A percentile compares a stretch with the other conserved stretches of the same genome.
Conservation (phyloP, 768 basidiomycete genomes). For the Steccherinum ochraceum region DNA sequence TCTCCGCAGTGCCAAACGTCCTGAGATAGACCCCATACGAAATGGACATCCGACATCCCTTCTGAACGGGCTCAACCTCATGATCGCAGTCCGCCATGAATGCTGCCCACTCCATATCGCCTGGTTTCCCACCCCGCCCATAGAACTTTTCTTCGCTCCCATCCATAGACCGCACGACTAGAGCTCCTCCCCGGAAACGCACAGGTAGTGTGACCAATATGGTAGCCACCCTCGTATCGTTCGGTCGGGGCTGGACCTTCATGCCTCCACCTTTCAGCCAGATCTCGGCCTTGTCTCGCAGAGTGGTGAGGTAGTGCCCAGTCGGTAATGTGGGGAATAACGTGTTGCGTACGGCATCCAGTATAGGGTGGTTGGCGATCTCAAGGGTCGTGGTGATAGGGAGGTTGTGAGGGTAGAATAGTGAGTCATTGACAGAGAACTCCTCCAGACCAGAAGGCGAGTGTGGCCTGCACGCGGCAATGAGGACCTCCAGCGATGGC, state of each 20-base stretch:
- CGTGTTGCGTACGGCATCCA: constrained; percentile 65
- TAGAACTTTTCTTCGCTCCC: constrained; percentile 57
- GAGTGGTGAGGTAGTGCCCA: constrained; percentile 64
- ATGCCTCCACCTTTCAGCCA: constrained; percentile 54
- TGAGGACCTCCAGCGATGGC: constrained; percentile 71
- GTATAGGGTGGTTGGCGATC: constrained; percentile 74
- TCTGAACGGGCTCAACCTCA: constrained; percentile 64
- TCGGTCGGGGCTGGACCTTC: constrained; percentile 47
- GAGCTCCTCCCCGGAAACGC: constrained; percentile 62
- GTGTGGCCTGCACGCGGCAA: constrained; percentile 67
- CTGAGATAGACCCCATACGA: constrained; percentile 68
- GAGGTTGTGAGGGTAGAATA: constrained; percentile 67
- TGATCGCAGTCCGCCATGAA: constrained; percentile 71
- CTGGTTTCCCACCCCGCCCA: constrained; percentile 53
- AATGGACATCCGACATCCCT: constrained; percentile 63
- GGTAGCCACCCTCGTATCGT: constrained; percentile 68
- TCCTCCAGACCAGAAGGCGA: constrained; percentile 45
- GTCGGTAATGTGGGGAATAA: constrained; percentile 67
- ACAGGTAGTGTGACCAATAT: constrained; percentile 70
- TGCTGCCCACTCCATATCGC: constrained; percentile 74
- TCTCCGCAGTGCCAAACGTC: constrained; percentile 51
- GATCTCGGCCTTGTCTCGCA: constrained; percentile 67
- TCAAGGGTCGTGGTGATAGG: constrained; percentile 74
- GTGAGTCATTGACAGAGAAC: constrained; percentile 55
- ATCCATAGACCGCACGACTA: constrained; percentile 51